Base-by-base conservation (phyloP, 2,329 filamentous ascomycete species). In the Ceratocystis alfenasii region DNA sequence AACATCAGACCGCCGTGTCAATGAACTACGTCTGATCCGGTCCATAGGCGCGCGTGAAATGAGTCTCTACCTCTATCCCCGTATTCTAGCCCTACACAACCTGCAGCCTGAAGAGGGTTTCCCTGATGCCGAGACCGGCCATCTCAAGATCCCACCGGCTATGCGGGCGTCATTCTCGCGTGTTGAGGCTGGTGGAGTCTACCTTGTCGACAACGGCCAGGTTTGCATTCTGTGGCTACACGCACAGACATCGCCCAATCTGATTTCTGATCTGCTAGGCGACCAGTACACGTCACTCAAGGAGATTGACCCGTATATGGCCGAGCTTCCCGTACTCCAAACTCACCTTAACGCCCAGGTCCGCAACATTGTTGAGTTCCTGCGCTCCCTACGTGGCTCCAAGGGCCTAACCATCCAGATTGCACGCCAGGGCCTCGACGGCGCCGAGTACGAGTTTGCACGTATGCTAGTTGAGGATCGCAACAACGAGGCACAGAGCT, bases 401-500 rank as follows among this genome's bases (percentile, higher is more conserved):
- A 97, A 96, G 77, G 90, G 89, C 25, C 78, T 96, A 68, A 90
- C 90, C 1, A 83, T 99, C 61, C 94, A 97, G 76, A 80, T 99
- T 61, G 94, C 94, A 6, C 79, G 94, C 67, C 94, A 97, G 76
- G 92, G 92, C 0, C 81, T 97, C 3, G 94, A 99, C 72, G 94
- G 94, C 0, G 90, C 92, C 2, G 94, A 99, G 75, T 97, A 91
- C 72, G 94, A 99, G 75, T 99, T 97, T 78, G 94, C 94, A 6
- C 81, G 92, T 64, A 80, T 95, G 76, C 76, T 99, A 70, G 86
- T 96, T 41, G 94, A 99, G 76, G 94, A 99, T 73, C 84, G 94
- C 70, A 97, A 97, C 75, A 96, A 96, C 70, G 94, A 99, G 78
- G 94, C 94, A 45, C 92, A 95, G 77, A 95, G 89, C 74, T 99